A percentile compares a stretch with the other conserved stretches of the same genome.
These are phyloP conservation scores for Globisporangium paddicum DNA, from an alignment of 352 stramenopile species.

Conservation along the genomic window DNA sequence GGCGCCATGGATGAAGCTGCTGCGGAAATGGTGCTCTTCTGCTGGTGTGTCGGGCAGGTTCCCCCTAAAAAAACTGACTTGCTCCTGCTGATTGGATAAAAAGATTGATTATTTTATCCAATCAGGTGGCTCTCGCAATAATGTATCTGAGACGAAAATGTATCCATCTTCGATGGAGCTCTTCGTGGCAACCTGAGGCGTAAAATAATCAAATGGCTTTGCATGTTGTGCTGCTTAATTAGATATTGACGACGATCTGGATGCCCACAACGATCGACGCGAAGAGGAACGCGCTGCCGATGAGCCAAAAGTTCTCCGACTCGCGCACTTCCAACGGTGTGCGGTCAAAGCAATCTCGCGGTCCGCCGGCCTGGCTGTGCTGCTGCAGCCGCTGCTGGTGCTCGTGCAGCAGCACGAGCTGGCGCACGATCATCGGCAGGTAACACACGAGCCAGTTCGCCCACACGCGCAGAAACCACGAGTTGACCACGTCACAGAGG, in stretches of 20 bases:
- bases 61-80: not conserved
- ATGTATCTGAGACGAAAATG: not conserved
- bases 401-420: conserved; percentile 10
- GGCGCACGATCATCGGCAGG: conserved; percentile 20
- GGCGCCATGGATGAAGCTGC: conserved; percentile 10
- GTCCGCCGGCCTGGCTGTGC: not conserved
- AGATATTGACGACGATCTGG: conserved; percentile 64
- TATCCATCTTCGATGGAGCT: too few species aligned
- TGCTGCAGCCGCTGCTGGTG: conserved; percentile 4
- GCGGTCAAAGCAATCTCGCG: conserved; percentile 30
- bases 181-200: too few species aligned
- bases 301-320: conserved; percentile 54
- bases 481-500: conserved; percentile 56
- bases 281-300: conserved; percentile 50
- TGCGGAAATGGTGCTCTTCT: not conserved
- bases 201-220: too few species aligned
- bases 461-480: conserved; percentile 53
- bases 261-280: conserved; percentile 54
- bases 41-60: not conserved
- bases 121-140: not conserved
- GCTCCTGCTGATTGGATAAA: not conserved
- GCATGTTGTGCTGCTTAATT: conserved; percentile 2
- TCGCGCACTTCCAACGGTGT: conserved; percentile 45
- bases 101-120: not conserved
- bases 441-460: conserved; percentile 56